These are phyloP conservation scores for Arthrobotrys conoides DNA, from an alignment of 2,329 filamentous ascomycete genomes.

Conservation along the genomic window DNA sequence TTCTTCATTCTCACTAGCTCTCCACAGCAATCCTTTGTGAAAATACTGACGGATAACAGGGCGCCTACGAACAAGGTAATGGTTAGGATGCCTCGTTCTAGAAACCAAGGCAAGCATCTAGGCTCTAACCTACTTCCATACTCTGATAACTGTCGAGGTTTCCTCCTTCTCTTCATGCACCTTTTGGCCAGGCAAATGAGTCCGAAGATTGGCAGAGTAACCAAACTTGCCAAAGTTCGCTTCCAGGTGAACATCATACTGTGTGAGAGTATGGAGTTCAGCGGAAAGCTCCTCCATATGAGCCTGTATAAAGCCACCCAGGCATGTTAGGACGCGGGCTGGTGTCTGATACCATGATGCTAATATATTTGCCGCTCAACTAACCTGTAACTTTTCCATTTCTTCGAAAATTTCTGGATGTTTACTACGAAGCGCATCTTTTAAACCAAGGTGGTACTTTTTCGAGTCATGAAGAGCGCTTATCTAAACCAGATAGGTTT, in stretches of 20 bases:
- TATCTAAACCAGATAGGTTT: slow-evolving; percentile 6
- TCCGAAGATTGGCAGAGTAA: slow-evolving; percentile 73
- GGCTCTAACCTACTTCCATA: slow-evolving; percentile 51
- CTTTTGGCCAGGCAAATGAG: slow-evolving; percentile 66
- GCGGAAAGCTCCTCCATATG: slow-evolving; percentile 54
- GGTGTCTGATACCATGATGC: background rate
- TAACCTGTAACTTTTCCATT: slow-evolving; percentile 47
- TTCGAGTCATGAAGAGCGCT: slow-evolving; percentile 42
- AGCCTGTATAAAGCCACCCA: slow-evolving; percentile 4
- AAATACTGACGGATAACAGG: slow-evolving; percentile 77
- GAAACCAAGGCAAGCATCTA: slow-evolving; percentile 53
- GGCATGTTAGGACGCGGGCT: background rate
- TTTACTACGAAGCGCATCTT: slow-evolving; percentile 62
- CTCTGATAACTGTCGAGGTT: slow-evolving; percentile 48
- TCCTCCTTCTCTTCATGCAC: slow-evolving; percentile 61
- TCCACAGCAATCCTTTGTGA: slow-evolving; percentile 76
- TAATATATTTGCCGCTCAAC: background rate
- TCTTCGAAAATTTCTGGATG: slow-evolving; percentile 52
- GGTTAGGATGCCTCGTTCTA: slow-evolving; percentile 66
- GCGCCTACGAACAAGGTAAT: slow-evolving; percentile 70
- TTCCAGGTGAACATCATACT: slow-evolving; percentile 69
- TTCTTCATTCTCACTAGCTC: slow-evolving; percentile 73
- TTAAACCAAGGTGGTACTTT: slow-evolving; percentile 63
- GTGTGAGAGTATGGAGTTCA: slow-evolving; percentile 42
- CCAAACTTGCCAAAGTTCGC: slow-evolving; percentile 77